A percentile compares a stretch with the other conserved stretches of the same genome.
Conservation (phyloP, 495 filamentous ascomycete genomes). For the Amorphotheca resinae region DNA sequence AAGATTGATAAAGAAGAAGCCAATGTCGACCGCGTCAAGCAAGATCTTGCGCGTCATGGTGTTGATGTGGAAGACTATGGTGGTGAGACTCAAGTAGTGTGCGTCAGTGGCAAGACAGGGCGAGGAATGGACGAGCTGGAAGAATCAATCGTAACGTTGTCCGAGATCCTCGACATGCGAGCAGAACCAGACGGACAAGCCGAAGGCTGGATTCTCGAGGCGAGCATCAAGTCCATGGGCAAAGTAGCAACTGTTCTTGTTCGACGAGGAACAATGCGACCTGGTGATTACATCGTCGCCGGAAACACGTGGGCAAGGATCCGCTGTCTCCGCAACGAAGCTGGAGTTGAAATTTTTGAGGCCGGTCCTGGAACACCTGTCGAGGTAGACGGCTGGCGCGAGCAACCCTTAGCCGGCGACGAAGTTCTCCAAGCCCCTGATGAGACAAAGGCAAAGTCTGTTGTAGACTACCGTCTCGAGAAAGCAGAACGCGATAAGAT, state of each 20-base stretch:
- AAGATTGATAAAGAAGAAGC: slow-evolving; percentile 85
- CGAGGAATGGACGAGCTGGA: slow-evolving; percentile 85
- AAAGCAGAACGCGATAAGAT: slow-evolving; percentile 43
- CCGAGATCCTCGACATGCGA: slow-evolving; percentile 82
- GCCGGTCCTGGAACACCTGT: slow-evolving; percentile 85
- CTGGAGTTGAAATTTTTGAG: slow-evolving; percentile 53
- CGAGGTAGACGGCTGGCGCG: slow-evolving; percentile 88
- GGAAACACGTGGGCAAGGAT: slow-evolving; percentile 77
- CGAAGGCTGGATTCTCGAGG: slow-evolving; percentile 93
- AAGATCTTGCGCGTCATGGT: slow-evolving; percentile 71
- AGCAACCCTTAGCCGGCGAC: slow-evolving; percentile 80
- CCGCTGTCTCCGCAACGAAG: slow-evolving; percentile 72
- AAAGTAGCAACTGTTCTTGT: slow-evolving; percentile 84
- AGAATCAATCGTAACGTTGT: slow-evolving; percentile 70
- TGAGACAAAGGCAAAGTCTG: slow-evolving; percentile 69
- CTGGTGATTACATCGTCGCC: slow-evolving; percentile 77
- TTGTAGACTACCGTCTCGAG: slow-evolving; percentile 64
- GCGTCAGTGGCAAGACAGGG: slow-evolving; percentile 87
- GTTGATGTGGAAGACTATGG: slow-evolving; percentile 92
- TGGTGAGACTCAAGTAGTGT: slow-evolving; percentile 85
- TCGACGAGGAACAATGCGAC: slow-evolving; percentile 68
- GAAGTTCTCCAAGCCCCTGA: slow-evolving; percentile 68
- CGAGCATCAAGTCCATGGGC: slow-evolving; percentile 75
- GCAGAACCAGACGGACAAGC: slow-evolving; percentile 63
- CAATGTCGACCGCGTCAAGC: slow-evolving; percentile 69